These are phyloP conservation scores for Herpetomonas samuelpessoai DNA, from an alignment of 208 protist genomes.

Conservation along the genomic window DNA sequence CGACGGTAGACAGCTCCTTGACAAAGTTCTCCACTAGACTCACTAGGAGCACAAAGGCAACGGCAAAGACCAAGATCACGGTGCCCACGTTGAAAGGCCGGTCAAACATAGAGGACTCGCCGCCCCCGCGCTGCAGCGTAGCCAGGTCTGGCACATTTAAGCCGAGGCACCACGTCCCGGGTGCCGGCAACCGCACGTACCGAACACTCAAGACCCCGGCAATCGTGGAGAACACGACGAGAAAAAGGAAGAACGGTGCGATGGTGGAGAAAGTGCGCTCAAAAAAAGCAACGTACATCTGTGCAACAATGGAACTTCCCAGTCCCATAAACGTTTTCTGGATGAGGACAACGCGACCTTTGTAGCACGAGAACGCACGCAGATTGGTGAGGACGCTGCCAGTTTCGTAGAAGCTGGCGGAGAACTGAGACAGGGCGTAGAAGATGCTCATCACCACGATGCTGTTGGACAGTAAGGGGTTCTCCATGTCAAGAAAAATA, in stretches of 20 bases:
- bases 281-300: conserved; percentile 77
- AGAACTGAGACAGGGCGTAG: conserved; percentile 75
- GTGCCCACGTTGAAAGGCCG: conserved; percentile 64
- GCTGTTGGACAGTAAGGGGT: conserved; percentile 37
- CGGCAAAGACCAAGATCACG: conserved; percentile 36
- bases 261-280: conserved; percentile 33
- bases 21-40: conserved; percentile 59
- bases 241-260: conserved; percentile 62
- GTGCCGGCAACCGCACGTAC: conserved; percentile 50
- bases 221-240: conserved; percentile 46
- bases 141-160: conserved; percentile 57
- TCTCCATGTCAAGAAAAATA: conserved; percentile 51
- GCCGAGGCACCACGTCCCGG: conserved; percentile 49
- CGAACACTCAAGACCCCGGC: conserved; percentile 50
- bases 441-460: conserved; percentile 55
- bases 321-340: conserved; percentile 90
- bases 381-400: conserved; percentile 75
- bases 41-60: conserved; percentile 43
- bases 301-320: conserved; percentile 68
- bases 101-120: conserved; percentile 53
- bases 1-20: conserved; percentile 10
- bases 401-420: conserved; percentile 82
- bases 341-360: conserved; percentile 74
- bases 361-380: conserved; percentile 68
- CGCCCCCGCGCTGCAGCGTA: conserved; percentile 38